Base-by-base conservation (phyloP, 371 early-diverging fungal genomes). In the Batrachochytrium dendrobatidis region DNA sequence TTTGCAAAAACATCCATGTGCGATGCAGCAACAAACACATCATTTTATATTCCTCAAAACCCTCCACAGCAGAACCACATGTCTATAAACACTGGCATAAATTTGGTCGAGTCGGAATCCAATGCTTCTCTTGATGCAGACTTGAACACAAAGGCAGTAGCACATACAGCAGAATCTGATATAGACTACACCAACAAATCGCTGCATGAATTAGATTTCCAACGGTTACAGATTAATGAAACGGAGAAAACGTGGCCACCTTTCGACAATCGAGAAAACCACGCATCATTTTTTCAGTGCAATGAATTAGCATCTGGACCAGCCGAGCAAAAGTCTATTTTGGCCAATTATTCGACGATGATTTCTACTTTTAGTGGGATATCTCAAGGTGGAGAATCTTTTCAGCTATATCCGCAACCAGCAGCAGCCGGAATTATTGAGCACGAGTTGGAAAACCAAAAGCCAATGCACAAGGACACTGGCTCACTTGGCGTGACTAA, bases 11-110 rank as follows among this genome's bases (percentile, higher is more conserved):
- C n/a, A n/a, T 39, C 39, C 39, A 39, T 39, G 39, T 39, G 39
- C 39, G 39, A 39, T 39, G 39, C 39, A 15, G 39, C 15, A 39
- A 39, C 39, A 39, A 39, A 39, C 39, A 39, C 39, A n/a, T 39
- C 39, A n/a, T n/a, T n/a, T n/a, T n/a, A n/a, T n/a, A n/a, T n/a
- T n/a, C n/a, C n/a, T n/a, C n/a, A n/a, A n/a, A n/a, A n/a, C n/a
- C n/a, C n/a, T n/a, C n/a, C n/a, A n/a, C n/a, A n/a, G n/a, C n/a
- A n/a, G n/a, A n/a, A n/a, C n/a, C n/a, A n/a, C n/a, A n/a, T n/a
- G n/a, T n/a, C n/a, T n/a, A n/a, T n/a, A n/a, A n/a, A n/a, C 39
- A 39, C n/a, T 39, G 39, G 12, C 39, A 15, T 39, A 15, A n/a
- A n/a, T n/a, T n/a, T 39, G 15, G 39, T 39, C 39, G 39, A 39